Evolutionary conservation across 139 green algal species (phyloP).

Genomic region (Chlorella vulgaris): DNA sequence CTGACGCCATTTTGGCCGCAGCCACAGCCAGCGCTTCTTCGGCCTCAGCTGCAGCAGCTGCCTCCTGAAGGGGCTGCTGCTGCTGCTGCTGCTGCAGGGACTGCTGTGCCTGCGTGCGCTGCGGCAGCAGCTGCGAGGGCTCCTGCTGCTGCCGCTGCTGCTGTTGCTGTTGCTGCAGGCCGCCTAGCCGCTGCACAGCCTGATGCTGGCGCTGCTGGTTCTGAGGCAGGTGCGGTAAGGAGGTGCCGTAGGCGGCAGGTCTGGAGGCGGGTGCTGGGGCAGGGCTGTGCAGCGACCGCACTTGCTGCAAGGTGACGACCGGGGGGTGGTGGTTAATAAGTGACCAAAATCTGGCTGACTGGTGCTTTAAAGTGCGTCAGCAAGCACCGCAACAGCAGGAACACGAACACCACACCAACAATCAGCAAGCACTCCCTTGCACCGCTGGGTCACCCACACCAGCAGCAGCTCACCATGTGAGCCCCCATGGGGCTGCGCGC

Average conservation of each 20-base stretch:
- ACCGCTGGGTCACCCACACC: no score
- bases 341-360: not conserved
- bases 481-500: slow-evolving; percentile 28
- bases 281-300: not conserved
- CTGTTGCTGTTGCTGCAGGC: not conserved
- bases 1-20: not conserved
- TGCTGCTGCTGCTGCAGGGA: not conserved
- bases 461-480: slow-evolving; percentile 27
- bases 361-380: no score
- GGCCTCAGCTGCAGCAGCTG: slow-evolving; percentile 4
- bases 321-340: no score
- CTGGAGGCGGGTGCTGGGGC: not conserved
- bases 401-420: no score
- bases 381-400: no score
- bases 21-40: slow-evolving; percentile 14
- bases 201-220: slow-evolving; percentile 7
- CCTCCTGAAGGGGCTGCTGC: not conserved
- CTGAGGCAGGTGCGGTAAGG: not conserved
- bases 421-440: no score
- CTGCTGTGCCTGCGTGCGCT: not conserved
- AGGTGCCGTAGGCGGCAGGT: not conserved
- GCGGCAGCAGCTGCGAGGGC: not conserved
- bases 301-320: slow-evolving; percentile 3
- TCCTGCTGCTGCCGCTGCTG: not conserved
- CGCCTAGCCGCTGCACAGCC: not conserved